phyloP scores from a whole-genome alignment of 2,329 filamentous ascomycete genomes.

The Penicillium fuscoglaucum region DNA sequence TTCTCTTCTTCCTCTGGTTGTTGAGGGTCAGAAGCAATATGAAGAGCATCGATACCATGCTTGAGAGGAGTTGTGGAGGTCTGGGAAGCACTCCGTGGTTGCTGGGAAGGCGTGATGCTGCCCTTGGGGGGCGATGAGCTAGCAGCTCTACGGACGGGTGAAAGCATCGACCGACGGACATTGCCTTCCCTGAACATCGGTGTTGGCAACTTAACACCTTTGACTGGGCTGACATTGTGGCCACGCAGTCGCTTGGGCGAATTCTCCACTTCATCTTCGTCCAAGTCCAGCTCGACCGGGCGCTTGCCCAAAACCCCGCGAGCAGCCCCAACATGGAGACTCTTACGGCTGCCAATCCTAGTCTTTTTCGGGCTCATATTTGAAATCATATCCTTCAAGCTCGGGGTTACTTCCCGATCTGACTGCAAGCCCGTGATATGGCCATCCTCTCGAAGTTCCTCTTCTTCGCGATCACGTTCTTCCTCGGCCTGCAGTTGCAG shows the following conservation, averaged over 20 bases:
- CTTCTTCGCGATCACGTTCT: constrained; percentile 61
- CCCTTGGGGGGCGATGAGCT: constrained; percentile 37
- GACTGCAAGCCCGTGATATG: constrained; percentile 49
- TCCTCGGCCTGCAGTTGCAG: constrained; percentile 62
- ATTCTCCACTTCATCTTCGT: constrained; percentile 59
- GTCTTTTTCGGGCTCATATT: constrained; percentile 76
- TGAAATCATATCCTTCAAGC: constrained; percentile 74
- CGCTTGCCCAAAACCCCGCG: constrained; percentile 73
- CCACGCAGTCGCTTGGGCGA: constrained; percentile 67
- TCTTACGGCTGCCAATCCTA: constrained; percentile 67
- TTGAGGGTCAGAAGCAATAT: constrained; percentile 33
- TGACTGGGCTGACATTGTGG: constrained; percentile 74
- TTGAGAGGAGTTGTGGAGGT: constrained; percentile 36
- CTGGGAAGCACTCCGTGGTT: constrained; percentile 44
- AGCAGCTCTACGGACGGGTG: constrained; percentile 48
- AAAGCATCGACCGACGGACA: constrained; percentile 57
- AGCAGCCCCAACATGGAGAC: constrained; percentile 72
- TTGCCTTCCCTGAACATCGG: constrained; percentile 68
- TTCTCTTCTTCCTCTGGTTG: constrained; percentile 50
- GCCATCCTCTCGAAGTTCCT: constrained; percentile 62
- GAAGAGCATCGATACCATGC: constrained; percentile 21
- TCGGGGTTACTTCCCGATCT: constrained; percentile 64
- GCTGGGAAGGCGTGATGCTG: constrained; percentile 55
- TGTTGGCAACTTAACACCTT: constrained; percentile 68
- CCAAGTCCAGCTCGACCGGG: constrained; percentile 67